Percentiles rank a stretch among this genome's conserved stretches.
These are phyloP conservation scores for Phaffia tasmanica DNA, from an alignment of 768 basidiomycete genomes.

Conservation along the genomic window DNA sequence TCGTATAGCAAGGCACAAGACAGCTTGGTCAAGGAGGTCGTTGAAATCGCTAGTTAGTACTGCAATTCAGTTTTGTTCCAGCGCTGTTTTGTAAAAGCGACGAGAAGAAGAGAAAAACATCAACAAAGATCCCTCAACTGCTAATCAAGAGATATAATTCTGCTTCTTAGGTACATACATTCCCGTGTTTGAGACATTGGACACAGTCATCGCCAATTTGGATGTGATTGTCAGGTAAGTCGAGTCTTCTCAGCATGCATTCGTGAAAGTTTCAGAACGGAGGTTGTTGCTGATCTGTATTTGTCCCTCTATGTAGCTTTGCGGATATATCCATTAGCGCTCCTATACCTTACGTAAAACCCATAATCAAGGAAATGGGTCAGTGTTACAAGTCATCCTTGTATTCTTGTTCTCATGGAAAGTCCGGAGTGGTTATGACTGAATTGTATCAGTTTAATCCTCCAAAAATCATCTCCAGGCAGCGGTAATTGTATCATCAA, in stretches of 20 bases:
- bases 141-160: neutral
- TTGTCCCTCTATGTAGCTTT: slow-evolving; percentile 48
- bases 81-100: neutral
- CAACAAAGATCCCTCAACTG: neutral
- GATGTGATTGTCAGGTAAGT: slow-evolving; percentile 79
- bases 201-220: slow-evolving; percentile 72
- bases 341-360: slow-evolving; percentile 78
- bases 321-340: slow-evolving; percentile 83
- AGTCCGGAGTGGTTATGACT: too few relatives aligned
- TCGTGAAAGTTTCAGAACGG: neutral
- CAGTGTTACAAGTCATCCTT: slow-evolving; percentile 15
- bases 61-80: neutral
- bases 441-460: neutral
- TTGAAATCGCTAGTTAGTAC: slow-evolving; percentile 71
- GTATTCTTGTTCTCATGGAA: too few relatives aligned
- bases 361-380: slow-evolving; percentile 67
- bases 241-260: neutral
- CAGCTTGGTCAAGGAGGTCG: slow-evolving; percentile 78
- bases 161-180: slow-evolving; percentile 68
- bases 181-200: slow-evolving; percentile 71
- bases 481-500: slow-evolving; percentile 65
- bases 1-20: slow-evolving; percentile 66
- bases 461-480: slow-evolving; percentile 44
- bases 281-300: neutral
- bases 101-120: neutral